These are phyloP conservation scores for Sporopachydermia lactativora DNA, from an alignment of 805 yeast genomes.

Conservation along the genomic window DNA sequence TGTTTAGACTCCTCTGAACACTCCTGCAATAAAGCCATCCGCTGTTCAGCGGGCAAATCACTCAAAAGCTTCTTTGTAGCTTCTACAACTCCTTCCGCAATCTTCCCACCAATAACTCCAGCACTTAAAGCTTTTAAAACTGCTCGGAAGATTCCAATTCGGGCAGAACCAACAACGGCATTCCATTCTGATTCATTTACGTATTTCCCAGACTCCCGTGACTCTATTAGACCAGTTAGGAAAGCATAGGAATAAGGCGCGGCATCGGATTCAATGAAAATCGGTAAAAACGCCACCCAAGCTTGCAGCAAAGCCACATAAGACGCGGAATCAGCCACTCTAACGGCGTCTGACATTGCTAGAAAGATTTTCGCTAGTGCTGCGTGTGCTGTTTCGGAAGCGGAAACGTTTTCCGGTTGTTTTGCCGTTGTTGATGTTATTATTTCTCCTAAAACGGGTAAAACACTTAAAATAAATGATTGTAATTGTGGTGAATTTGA, in stretches of 20 bases:
- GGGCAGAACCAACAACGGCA: not conserved
- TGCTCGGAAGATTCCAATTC: constrained; percentile 24
- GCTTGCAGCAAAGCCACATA: constrained; percentile 38
- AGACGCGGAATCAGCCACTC: not conserved
- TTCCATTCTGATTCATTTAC: not conserved
- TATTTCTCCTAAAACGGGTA: constrained; percentile 63
- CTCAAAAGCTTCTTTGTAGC: constrained; percentile 52
- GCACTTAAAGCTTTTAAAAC: constrained; percentile 65
- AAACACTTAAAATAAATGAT: constrained; percentile 37
- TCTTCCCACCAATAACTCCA: constrained; percentile 50
- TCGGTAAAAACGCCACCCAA: constrained; percentile 78
- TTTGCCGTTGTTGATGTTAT: constrained; percentile 68
- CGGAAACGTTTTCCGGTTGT: constrained; percentile 68
- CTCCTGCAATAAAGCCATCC: constrained; percentile 44
- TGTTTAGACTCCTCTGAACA: constrained; percentile 49
- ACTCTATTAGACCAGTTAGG: constrained; percentile 55
- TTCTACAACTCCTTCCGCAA: constrained; percentile 50
- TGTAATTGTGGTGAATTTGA: no score
- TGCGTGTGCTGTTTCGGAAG: constrained; percentile 76
- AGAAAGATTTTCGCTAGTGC: constrained; percentile 78
- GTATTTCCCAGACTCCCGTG: constrained; percentile 8
- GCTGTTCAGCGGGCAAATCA: constrained; percentile 29
- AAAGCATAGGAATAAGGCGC: constrained; percentile 76
- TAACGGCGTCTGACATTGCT: constrained; percentile 24
- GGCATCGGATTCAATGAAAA: constrained; percentile 73